Base-by-base conservation (phyloP, 352 stramenopile genomes). In the Phytophthora colocasiae region DNA sequence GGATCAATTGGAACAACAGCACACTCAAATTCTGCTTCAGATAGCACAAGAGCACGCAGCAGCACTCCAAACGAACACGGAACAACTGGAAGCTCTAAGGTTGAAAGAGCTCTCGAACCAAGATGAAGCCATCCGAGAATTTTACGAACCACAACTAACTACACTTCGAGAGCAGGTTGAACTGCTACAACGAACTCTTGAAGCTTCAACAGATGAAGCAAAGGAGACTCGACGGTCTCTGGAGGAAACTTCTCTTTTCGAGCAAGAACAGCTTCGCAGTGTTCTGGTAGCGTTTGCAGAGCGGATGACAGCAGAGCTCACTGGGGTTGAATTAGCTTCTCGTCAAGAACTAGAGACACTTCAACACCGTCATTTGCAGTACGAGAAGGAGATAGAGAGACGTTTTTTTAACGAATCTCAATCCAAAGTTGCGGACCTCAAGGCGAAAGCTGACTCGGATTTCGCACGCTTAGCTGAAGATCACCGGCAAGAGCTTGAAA, bases 201-300 rank as follows among this genome's bases (percentile, higher is more conserved):
- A 40, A 43, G 51, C 12, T 0, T 69, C 41, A 0, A 65, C 46
- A 1, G 46, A 74, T 15, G 40, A 69, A 54, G 65, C 64, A 4
- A 41, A 15, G 2, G 71, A 77, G 46, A 45, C 58, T 0, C 34
- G 31, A 22, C 45, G 63, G 15, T 34, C 58, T 10, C 32, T 77
- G 40, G 49, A 73, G n/a, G 71, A 80, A 43, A 69, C 50, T 0
- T 19, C 51, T n/a, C 38, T 58, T 11, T 63, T 80, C 17, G 67
- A 66, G 39, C 57, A 69, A 49, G 71, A 80, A 39, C 58, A 75
- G 26, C 51, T 80, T 50, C 63, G 63, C 17, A 80, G 71, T n/a
- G 56, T 56, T 6, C 54, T 62, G 3, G 55, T 69, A 12, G 41
- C 27, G 2, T 73, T 71, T 50, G 36, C 47, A 2, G 24, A 69